Conservation (phyloP, 1,139 yeast genomes). For the Taphrina wiesneri region DNA sequence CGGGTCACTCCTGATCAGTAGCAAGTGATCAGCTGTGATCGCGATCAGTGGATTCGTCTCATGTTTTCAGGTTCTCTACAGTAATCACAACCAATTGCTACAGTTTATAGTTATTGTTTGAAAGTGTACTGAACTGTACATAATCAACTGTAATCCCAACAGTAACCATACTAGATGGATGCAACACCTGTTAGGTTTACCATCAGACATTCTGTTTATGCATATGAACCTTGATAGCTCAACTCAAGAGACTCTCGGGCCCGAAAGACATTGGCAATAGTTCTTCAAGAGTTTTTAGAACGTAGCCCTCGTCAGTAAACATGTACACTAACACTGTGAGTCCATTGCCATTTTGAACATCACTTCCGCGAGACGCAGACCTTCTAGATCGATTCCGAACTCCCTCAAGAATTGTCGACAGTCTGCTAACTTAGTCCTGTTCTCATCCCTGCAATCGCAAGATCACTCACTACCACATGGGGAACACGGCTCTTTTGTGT, state of each 20-base stretch:
- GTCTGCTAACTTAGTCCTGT: conserved; percentile 3
- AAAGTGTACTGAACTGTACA: no score
- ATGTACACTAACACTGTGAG: background rate
- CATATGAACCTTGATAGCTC: no score
- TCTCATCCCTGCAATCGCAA: background rate
- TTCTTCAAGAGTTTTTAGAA: conserved; percentile 21
- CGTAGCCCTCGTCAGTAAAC: conserved; percentile 19
- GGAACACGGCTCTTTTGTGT: conserved; percentile 16
- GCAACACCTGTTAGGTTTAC: background rate
- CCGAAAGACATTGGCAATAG: conserved; percentile 31
- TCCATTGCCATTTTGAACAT: background rate
- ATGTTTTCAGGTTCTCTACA: no score
- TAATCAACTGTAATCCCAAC: no score
- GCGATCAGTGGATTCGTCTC: background rate
- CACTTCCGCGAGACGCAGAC: background rate
- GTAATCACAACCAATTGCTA: no score
- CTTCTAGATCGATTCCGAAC: conserved; percentile 20
- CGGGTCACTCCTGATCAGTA: background rate
- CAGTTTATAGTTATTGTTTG: no score
- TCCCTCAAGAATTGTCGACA: conserved; percentile 31
- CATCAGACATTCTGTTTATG: background rate
- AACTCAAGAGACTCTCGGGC: conserved; percentile 21
- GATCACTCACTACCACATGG: conserved; percentile 26
- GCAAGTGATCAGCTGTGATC: background rate
- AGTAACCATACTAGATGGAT: no score